phyloP scores from a whole-genome alignment of 768 basidiomycete genomes.

The Mycena venus region DNA sequence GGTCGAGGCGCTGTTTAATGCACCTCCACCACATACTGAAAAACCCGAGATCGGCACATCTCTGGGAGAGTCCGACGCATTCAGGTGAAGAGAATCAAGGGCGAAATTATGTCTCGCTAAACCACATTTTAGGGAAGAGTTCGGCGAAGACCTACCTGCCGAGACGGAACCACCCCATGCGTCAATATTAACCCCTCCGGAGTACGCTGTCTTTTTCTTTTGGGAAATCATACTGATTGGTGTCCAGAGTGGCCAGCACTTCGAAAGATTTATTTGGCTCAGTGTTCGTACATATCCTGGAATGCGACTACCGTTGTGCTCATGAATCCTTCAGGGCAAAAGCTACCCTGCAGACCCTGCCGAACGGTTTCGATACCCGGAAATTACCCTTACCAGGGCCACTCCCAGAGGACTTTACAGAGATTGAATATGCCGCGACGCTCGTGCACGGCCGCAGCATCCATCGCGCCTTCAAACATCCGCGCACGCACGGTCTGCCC shows the following conservation, averaged over 20 bases:
- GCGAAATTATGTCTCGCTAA: not conserved
- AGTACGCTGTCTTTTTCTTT: not conserved
- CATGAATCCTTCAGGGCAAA: not conserved
- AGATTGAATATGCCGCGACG: constrained; percentile 65
- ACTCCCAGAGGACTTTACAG: constrained; percentile 47
- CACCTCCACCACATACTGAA: too few species aligned
- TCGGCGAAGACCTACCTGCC: not conserved
- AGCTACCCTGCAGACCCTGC: constrained; percentile 27
- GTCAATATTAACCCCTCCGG: constrained; percentile 12
- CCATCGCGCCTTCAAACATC: constrained; percentile 67
- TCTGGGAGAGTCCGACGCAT: not conserved
- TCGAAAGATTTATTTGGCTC: constrained; percentile 26
- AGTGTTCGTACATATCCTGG: not conserved
- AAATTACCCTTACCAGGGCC: constrained; percentile 33
- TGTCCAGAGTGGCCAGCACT: constrained; percentile 12
- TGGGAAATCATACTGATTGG: not conserved
- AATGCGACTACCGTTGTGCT: not conserved
- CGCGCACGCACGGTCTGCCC: constrained; percentile 77
- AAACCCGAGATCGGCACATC: too few species aligned
- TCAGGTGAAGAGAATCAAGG: not conserved
- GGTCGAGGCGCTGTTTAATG: too few species aligned
- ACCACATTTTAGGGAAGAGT: not conserved
- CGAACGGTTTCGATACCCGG: constrained; percentile 29
- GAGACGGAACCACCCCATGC: not conserved
- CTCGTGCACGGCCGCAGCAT: constrained; percentile 74